Evolutionary conservation across 2,329 filamentous ascomycete species (phyloP).

Genomic region (Hirsutella minnesotensis): DNA sequence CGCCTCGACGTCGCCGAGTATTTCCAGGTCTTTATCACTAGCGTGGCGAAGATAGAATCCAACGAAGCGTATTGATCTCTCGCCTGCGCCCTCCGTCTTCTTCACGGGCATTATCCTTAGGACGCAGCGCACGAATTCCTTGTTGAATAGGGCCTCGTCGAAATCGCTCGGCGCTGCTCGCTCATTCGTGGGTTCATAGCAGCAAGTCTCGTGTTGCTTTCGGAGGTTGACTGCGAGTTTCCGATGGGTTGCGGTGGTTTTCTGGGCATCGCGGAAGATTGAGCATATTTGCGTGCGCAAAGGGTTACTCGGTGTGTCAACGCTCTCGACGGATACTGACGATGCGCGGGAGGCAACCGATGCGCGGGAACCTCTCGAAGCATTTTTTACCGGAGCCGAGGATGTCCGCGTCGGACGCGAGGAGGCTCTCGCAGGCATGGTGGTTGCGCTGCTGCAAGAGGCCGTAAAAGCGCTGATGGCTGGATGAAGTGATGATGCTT

Average conservation of each 20-base stretch:
- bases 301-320: constrained; percentile 58
- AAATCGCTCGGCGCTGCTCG: constrained; percentile 51
- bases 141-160: constrained; percentile 77
- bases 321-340: constrained; percentile 57
- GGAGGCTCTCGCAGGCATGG: constrained; percentile 39
- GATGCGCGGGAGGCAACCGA: constrained; percentile 36
- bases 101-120: constrained; percentile 75
- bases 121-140: constrained; percentile 73
- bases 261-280: constrained; percentile 73
- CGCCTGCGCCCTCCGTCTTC: constrained; percentile 82
- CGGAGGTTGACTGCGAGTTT: constrained; percentile 80
- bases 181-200: constrained; percentile 47
- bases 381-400: constrained; percentile 26
- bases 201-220: constrained; percentile 82
- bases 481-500: constrained; percentile 1
- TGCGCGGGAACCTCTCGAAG: constrained; percentile 27
- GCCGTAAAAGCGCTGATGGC: neutral
- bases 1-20: constrained; percentile 52
- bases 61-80: constrained; percentile 74
- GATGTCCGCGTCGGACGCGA: constrained; percentile 34
- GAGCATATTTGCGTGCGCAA: constrained; percentile 63
- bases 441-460: neutral
- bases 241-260: constrained; percentile 77
- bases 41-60: constrained; percentile 73
- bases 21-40: constrained; percentile 58